Conservation (phyloP, 1,139 yeast species). For the Yueomyces sp. region DNA sequence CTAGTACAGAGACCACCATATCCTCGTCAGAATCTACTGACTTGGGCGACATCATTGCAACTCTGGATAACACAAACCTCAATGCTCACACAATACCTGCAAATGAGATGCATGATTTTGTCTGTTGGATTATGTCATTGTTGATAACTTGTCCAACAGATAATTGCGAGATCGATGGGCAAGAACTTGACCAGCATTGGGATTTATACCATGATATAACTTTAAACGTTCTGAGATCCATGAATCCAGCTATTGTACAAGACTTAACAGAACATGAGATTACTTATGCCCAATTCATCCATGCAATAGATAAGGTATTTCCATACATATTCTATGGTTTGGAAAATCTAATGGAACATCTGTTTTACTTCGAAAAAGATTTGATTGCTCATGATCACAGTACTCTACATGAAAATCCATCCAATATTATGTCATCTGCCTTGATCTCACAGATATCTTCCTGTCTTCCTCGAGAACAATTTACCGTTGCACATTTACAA, state of each 20-base stretch:
- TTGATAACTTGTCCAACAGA: conserved; percentile 23
- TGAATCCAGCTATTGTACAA: conserved; percentile 25
- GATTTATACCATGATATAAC: conserved; percentile 17
- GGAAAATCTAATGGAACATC: background rate
- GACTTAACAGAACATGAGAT: conserved; percentile 22
- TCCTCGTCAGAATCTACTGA: background rate
- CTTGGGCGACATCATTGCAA: background rate
- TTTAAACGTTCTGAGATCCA: conserved; percentile 32
- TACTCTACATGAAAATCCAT: background rate
- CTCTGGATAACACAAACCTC: background rate
- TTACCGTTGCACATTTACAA: conserved; percentile 34
- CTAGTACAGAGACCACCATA: background rate
- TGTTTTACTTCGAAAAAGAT: background rate
- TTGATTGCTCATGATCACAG: background rate
- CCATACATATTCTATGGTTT: conserved; percentile 7
- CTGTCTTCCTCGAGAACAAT: conserved; percentile 19
- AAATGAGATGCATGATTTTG: background rate
- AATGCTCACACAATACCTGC: background rate
- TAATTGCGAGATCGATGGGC: conserved; percentile 11
- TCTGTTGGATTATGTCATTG: conserved; percentile 31
- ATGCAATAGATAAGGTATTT: background rate
- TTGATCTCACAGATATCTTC: conserved; percentile 24
- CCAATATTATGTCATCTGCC: conserved; percentile 23
- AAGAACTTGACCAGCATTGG: conserved; percentile 11
- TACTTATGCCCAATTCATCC: conserved; percentile 26